Conservation (phyloP, 192 early-diverging fungal species). For the Coemansia sp. region DNA sequence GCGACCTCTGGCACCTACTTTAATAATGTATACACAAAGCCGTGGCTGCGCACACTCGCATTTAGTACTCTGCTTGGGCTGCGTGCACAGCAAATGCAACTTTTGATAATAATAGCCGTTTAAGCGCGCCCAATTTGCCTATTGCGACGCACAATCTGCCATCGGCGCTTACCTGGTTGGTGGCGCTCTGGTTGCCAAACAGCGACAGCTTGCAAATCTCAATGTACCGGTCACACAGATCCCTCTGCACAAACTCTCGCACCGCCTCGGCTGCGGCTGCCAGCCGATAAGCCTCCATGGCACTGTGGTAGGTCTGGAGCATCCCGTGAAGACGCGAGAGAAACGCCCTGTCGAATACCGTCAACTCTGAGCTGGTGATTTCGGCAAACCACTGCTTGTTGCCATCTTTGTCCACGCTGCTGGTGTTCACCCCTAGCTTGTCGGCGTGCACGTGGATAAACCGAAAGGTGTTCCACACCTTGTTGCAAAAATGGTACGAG, state of each 20-base stretch:
- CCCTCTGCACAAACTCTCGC: conserved; percentile 88
- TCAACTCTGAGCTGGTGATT: conserved; percentile 45
- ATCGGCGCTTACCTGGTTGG: conserved; percentile 55
- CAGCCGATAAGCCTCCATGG: conserved; percentile 73
- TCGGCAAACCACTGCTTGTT: conserved; percentile 20
- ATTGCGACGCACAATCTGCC: neutral
- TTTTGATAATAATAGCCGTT: neutral
- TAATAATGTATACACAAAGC: neutral
- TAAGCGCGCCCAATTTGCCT: neutral
- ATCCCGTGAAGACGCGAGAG: conserved; percentile 80
- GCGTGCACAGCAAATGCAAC: too few relatives aligned
- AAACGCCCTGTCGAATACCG: conserved; percentile 84
- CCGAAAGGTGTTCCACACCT: conserved; percentile 91
- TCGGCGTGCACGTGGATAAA: conserved; percentile 41
- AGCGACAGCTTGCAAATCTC: conserved; percentile 85
- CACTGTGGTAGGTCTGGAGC: conserved; percentile 63
- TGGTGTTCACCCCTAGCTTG: conserved; percentile 13
- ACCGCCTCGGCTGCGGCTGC: conserved; percentile 78
- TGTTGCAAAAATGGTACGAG: conserved; percentile 93
- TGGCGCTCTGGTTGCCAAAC: conserved; percentile 59
- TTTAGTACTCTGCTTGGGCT: neutral
- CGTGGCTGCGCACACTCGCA: neutral
- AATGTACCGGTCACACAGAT: conserved; percentile 95
- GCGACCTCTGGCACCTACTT: conserved; percentile 37
- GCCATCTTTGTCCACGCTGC: neutral